These are phyloP conservation scores for Lasiodiplodia sp. DNA, from an alignment of 2,329 filamentous ascomycete species.

Conservation along the genomic window DNA sequence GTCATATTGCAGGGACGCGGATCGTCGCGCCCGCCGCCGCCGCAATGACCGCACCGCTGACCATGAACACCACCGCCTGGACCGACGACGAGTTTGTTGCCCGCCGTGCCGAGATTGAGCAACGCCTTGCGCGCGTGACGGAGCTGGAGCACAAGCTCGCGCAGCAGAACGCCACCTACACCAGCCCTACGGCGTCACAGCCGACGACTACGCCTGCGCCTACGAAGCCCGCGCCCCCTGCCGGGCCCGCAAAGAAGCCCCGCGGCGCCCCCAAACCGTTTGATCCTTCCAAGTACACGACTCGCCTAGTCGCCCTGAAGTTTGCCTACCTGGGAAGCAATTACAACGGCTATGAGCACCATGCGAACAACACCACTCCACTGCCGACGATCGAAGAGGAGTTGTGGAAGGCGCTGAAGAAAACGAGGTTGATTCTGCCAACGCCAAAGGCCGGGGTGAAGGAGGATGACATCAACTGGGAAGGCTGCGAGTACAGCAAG, in stretches of 20 bases:
- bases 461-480: conserved; percentile 70
- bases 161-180: conserved; percentile 52
- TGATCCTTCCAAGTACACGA: conserved; percentile 81
- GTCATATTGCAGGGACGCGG: conserved; percentile 21
- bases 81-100: conserved; percentile 29
- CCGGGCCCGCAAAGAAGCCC: conserved; percentile 32
- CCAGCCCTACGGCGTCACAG: conserved; percentile 23
- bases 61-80: conserved; percentile 26
- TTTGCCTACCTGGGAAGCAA: conserved; percentile 90
- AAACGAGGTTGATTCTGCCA: conserved; percentile 81
- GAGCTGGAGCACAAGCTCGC: conserved; percentile 72
- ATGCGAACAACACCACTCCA: conserved; percentile 71
- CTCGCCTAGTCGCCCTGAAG: conserved; percentile 87
- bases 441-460: conserved; percentile 40
- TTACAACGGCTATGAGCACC: conserved; percentile 94
- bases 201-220: conserved; percentile 15
- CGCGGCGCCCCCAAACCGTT: conserved; percentile 61
- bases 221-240: conserved; percentile 5
- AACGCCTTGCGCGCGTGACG: conserved; percentile 72
- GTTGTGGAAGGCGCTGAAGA: conserved; percentile 88
- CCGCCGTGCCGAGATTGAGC: conserved; percentile 47
- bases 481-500: conserved; percentile 89
- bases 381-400: conserved; percentile 90
- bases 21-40: conserved; percentile 14
- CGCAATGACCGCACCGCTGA: conserved; percentile 10